Base-by-base conservation (phyloP, 2,329 filamentous ascomycete species). In the Penicillium sp. region DNA sequence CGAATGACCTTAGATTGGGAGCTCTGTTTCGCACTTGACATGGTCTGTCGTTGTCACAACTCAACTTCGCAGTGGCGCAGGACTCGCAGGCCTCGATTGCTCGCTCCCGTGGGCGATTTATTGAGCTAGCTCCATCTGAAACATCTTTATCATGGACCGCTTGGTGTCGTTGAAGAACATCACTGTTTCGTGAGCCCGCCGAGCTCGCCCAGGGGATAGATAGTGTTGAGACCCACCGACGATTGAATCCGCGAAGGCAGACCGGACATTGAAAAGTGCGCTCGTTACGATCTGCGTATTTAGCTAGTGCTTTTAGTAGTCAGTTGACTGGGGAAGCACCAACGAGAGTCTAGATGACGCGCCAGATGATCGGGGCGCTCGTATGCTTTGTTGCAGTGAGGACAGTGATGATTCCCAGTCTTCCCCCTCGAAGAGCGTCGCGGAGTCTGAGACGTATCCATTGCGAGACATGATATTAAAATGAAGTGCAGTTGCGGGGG, bases 101-200 rank as follows among this genome's bases (percentile, higher is more conserved):
- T n/a, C 57, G 55, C 45, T 58, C 57, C n/a, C 42, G 50, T 3
- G 16, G 31, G 8, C 50, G 50, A 18, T 42, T 38, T 13, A 36
- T 10, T 43, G 4, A 36, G 18, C 14, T 55, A 54, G 11, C 50
- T 5, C 34, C 53, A 11, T 55, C 55, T 0, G 40, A 24, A 1
- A 18, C 21, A 7, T 55, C 47, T 38, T 52, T 57, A 41, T 58
- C 57, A 32, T 60, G 57, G 21, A 60, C 57, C 3, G 57, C 50
- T 27, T 58, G 57, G 18, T 60, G 57, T 22, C 57, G 55, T 29
- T 56, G 55, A 7, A 60, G 21, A n/a, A 60, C 55, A 53, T 60
- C 57, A 27, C 57, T 60, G 36, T 16, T 44, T 18, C 6, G 27
- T 31, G 27, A 44, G 41, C 18, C 8, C 21, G n/a, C n/a, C 3